Evolutionary conservation across 2,329 filamentous ascomycete genomes (phyloP).

Genomic region (Apiospora hydei): DNA sequence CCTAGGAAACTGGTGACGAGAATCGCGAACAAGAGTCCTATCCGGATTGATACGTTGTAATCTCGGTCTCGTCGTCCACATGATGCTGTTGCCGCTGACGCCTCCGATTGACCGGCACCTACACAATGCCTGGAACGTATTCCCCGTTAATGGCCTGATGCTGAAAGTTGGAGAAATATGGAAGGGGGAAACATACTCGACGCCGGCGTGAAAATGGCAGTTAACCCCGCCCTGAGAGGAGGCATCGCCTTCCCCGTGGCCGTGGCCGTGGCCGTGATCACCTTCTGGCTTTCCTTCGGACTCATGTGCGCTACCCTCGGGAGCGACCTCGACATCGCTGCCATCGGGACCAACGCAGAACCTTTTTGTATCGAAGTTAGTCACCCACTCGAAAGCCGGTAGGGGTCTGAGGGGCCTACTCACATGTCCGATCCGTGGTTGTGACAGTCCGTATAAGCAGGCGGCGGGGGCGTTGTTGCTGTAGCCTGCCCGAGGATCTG

Average conservation of each 20-base stretch:
- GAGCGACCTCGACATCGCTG: slow-evolving; percentile 64
- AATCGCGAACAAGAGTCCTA: slow-evolving; percentile 77
- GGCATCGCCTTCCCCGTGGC: slow-evolving; percentile 36
- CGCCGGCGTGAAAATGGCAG: slow-evolving; percentile 79
- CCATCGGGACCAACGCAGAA: slow-evolving; percentile 68
- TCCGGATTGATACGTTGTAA: slow-evolving; percentile 73
- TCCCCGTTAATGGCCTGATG: background rate
- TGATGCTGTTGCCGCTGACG: slow-evolving; percentile 31
- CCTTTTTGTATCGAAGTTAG: slow-evolving; percentile 45
- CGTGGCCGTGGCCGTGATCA: slow-evolving; percentile 20
- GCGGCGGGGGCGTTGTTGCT: slow-evolving; percentile 38
- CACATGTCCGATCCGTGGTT: slow-evolving; percentile 58
- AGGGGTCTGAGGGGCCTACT: slow-evolving; percentile 28
- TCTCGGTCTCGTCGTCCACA: slow-evolving; percentile 58
- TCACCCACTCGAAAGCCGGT: slow-evolving; percentile 24
- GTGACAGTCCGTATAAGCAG: slow-evolving; percentile 55
- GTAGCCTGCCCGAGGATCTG: slow-evolving; percentile 41
- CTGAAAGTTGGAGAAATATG: background rate
- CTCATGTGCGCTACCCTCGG: slow-evolving; percentile 28
- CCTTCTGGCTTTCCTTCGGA: slow-evolving; percentile 34
- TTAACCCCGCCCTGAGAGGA: slow-evolving; percentile 41
- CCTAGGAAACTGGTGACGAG: slow-evolving; percentile 68
- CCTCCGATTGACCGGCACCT: slow-evolving; percentile 39
- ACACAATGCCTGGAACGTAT: slow-evolving; percentile 61
- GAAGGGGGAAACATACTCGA: slow-evolving; percentile 64